Base-by-base conservation (phyloP, 352 stramenopile genomes). In the Pythium sukuiense region DNA sequence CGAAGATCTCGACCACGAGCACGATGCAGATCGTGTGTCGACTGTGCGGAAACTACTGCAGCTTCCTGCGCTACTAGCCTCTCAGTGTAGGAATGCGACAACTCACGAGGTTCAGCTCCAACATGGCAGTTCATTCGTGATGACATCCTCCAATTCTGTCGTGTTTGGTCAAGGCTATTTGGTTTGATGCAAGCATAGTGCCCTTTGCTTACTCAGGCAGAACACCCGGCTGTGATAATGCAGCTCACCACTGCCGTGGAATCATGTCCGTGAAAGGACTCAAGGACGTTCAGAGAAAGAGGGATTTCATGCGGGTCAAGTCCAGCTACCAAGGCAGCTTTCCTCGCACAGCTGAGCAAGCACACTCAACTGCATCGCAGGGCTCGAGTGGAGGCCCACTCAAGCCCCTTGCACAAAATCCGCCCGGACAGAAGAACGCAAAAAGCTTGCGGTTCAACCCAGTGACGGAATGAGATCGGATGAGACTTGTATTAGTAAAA, bases 351-450 rank as follows among this genome's bases (percentile, higher is more conserved):
- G 45, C 11, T 20, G 20, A 52, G 45, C 11, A 50, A 24, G 14
- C 35, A 53, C 26, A 29, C 26, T 52, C 20, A 27, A 53, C 50
- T 56, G 30, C 27, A 39, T 56, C 50, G 50, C 43, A 43, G 33
- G 45, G 30, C 45, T 52, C 6, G n/a, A 30, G 26, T 12, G 18
- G 41, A 8, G 5, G 18, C 6, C 6, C 2, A 14, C 45, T 9
- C n/a, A 41, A 43, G 60, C 8, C 18, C 30, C 63, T 54, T 70
- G 83, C 84, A 92, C 77, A 89, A 92, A 94, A 92, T 79, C 85
- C 87, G 87, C 87, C 87, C 87, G 87, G 87, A 96, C 87, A 90
- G 87, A 96, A 96, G 87, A 96, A 87, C 72, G 79, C 82, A 88
- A 73, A 77, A 71, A 56, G 50, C 35, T 33, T 53, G 70, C 43